Base-by-base conservation (phyloP, 805 yeast species). In the Nakazawaea ambrosiae region DNA sequence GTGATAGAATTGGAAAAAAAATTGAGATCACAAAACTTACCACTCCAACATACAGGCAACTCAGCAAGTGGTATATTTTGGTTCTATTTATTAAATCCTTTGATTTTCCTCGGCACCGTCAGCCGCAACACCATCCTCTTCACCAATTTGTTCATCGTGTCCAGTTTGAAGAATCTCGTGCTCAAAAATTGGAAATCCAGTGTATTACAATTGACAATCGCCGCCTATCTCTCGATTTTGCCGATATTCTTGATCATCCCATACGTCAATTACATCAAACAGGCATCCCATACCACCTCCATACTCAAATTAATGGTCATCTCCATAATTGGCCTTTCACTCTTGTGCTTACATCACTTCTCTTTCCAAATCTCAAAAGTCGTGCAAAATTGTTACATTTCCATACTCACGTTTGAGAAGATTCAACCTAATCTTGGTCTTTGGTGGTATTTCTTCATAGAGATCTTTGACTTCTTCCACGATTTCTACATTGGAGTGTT, bases 391-490 rank as follows among this genome's bases (percentile, higher is more conserved):
- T 39, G 42, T 31, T 34, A 34, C 22, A 17, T 31, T n/a, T 34
- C 75, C 3, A 58, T 73, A 5, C 51, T 86, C 5, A 62, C 65
- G 18, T 80, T 85, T 49, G 68, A 68, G 27, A 89, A 86, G 45
- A 75, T 88, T 43, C 68, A 79, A 4, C 98, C 98, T 20, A 92
- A 92, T 58, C 57, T 92, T 46, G 98, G 98, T 1, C 65, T 92
- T 16, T 92, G 99, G 99, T 92, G 99, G 99, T 92, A 92, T 63
- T 78, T 89, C 50, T 92, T 92, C 65, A 83, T 90, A 29, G 98
- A 92, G 58, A 84, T 92, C 76, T 92, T 92, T 60, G 92, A 82
- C 39, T 83, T 78, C 53, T 92, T 90, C 67, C 71, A 81, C 20
- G 78, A 85, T 16, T 88, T 92, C 51, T 92, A 84, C 65, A 62